These are phyloP conservation scores for thale cress (Arabidopsis thaliana) DNA, from an alignment of 345 rosid genomes.

Conservation along the genomic window TAIR10.1 NC_003071.7:10662001-10662500, in stretches of 20 bases:
- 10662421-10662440: conserved; percentile 60
- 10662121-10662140: not conserved
- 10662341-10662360: conserved; percentile 38
- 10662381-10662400: conserved; percentile 54
- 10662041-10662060: conserved; percentile 17
- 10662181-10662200: conserved; percentile 41
- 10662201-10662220: conserved; percentile 28
- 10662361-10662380: conserved; percentile 37
- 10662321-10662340: conserved; percentile 37
- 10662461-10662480: conserved; percentile 71
- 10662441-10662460: conserved; percentile 58
- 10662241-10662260: conserved; percentile 13
- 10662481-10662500: conserved; percentile 67
- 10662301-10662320: not conserved
- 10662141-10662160: too few relatives aligned
- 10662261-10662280: not conserved
- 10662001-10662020: conserved; percentile 11
- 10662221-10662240: not conserved
- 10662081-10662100: conserved; percentile 30
- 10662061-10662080: not conserved
- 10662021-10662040: not conserved
- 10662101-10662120: conserved; percentile 35
- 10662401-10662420: conserved; percentile 57
- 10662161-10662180: not conserved
- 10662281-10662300: not conserved